Base-by-base conservation (phyloP, 1,284 basidiomycete genomes). In the Fomitopsis pinicola region DNA sequence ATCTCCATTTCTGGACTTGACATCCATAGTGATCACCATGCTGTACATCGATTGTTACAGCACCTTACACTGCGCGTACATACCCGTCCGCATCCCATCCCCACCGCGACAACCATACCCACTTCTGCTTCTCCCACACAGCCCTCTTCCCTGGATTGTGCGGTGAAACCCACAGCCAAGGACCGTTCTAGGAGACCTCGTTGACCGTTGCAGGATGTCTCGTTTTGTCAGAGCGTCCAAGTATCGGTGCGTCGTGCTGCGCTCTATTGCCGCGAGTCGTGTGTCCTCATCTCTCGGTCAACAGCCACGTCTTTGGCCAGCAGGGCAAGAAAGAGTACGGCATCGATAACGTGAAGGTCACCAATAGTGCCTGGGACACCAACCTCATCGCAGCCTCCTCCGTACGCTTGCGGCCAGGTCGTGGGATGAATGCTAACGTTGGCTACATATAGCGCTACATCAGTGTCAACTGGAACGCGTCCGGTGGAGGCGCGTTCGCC, bases 401-500 rank as follows among this genome's bases (percentile, higher is more conserved):
- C 52, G 91, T 92, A 72, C 72, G 86, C 48, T 48, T 40, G 17
- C 44, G 38, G 53, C 17, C 38, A 36, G 22, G 7, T 17, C 42
- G 40, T 59, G 60, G 66, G 42, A 64, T 59, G 45, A 40, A 46
- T 30, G 2, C 42, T 17, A n/a, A 38, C 26, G 6, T 57, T 58
- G 26, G 64, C 40, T 14, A 10, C 38, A 30, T 55, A 22, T 68
- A 93, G 91, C 82, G 87, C 79, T 97, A 94, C 76, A 78, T 97
- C 69, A 89, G 90, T 60, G 76, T 98, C 63, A 98, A 98, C 83
- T 98, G 95, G 94, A 94, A 95, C 76, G 87, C 92, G 26, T 93
- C 94, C 0, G 97, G 97, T 35, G 97, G 97, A 28, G 97, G 97
- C 59, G 97, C 97, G 1, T 98, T 98, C 72, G 91, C 90, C 22